Evolutionary conservation across 1,139 yeast species (phyloP).

Genomic region (Lodderomyces oxycetoniae): DNA sequence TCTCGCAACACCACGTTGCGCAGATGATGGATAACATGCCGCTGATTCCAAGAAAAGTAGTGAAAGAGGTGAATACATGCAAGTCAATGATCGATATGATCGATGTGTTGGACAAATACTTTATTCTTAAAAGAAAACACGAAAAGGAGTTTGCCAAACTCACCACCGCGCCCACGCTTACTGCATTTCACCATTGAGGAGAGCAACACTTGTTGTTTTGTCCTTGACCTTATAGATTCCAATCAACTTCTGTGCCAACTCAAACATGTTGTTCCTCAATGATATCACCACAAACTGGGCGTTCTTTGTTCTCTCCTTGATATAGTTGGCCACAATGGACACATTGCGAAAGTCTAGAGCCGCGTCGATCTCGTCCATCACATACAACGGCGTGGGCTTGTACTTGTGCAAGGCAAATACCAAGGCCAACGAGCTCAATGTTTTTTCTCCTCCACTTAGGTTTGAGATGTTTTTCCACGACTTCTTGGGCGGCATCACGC

Average conservation of each 20-base stretch:
- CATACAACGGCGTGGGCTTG: constrained; percentile 95
- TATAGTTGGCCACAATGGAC: constrained; percentile 94
- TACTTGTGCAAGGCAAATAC: constrained; percentile 96
- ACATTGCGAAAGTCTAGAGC: constrained; percentile 97
- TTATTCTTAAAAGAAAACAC: constrained; percentile 58
- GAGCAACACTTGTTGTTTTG: constrained; percentile 80
- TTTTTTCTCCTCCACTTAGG: constrained; percentile 96
- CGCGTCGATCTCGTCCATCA: constrained; percentile 99
- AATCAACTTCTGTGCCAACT: constrained; percentile 85
- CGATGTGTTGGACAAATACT: constrained; percentile 76
- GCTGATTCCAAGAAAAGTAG: constrained; percentile 43
- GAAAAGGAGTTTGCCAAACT: constrained; percentile 75
- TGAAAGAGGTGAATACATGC: constrained; percentile 63
- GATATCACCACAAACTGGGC: constrained; percentile 97
- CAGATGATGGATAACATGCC: constrained; percentile 69
- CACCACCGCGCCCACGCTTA: too few relatives aligned
- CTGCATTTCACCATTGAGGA: constrained; percentile 53
- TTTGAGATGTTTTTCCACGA: constrained; percentile 96
- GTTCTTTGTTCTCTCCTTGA: constrained; percentile 89
- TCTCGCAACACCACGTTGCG: constrained; percentile 81
- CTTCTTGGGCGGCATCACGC: constrained; percentile 99
- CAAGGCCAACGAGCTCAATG: constrained; percentile 87
- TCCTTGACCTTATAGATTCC: constrained; percentile 94
- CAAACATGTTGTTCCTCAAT: constrained; percentile 95
- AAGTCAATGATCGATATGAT: constrained; percentile 57